Evolutionary conservation across 2,329 filamentous ascomycete genomes (phyloP), one percentile per base, ranked within the genome.

Genomic region (Didymosphaeria variabile): DNA sequence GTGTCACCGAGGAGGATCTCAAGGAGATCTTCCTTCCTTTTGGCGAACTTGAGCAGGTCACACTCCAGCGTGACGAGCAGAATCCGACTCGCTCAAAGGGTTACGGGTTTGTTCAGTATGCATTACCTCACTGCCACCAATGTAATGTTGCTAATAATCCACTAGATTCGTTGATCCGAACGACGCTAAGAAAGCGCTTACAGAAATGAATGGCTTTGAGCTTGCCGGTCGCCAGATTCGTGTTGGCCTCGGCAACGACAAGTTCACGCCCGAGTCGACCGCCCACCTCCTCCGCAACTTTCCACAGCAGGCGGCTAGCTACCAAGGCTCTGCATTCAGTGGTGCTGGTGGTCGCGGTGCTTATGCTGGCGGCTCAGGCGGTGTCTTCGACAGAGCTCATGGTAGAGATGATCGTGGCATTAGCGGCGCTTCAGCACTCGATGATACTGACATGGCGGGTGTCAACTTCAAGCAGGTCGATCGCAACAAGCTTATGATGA

Each of bases 391-490:
- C 79, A 92, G 94, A 74, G 92, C 93, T 61, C 91, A 93, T 68
- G 92, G 91, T 68, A 90, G 94, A 72, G 93, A 97, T 74, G 93
- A 97, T 74, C 97, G 97, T 81, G 87, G 88, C 68, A 88, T 91
- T 49, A 91, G 92, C 62, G 93, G 93, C 71, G 94, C 94, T 53
- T 97, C 94, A 82, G 95, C 95, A 72, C 85, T 99, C 55, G 95
- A 99, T 81, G 95, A 99, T 77, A 97, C 94, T 64, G 95, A 99
- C 79, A 95, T 99, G 77, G 93, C 92, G 55, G 95, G 95, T 76
- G 94, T 99, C 81, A 98, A 98, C 83, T 98, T 98, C 90, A 97
- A 93, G 87, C 97, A 97, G 81, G 97, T 97, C 84, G 97, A 93
- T 85, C 92, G 95, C 82, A 93, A 98, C 84, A 92, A 94, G 77